A percentile compares a stretch with the other conserved stretches of the same genome.
These are phyloP conservation scores for Apiotrichum domesticum DNA, from an alignment of 1,284 basidiomycete genomes.

Conservation along the genomic window DNA sequence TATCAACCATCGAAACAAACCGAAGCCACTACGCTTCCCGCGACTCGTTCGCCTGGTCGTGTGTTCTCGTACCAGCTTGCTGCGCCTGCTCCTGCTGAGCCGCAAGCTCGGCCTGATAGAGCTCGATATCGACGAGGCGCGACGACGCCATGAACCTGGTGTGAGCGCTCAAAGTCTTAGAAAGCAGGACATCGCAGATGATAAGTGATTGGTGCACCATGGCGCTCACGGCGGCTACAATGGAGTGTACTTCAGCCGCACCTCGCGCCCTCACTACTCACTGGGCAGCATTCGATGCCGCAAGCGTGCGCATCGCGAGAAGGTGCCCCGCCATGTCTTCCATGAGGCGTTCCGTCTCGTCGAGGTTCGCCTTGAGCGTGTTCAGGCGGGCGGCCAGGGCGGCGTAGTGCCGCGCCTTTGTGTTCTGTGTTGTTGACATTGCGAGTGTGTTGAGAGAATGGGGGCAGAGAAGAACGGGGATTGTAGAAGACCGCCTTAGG, in stretches of 20 bases:
- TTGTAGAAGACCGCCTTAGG: background rate
- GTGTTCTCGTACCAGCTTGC: too few species aligned
- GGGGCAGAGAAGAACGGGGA: too few species aligned
- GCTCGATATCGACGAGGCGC: constrained; percentile 40
- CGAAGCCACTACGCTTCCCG: too few species aligned
- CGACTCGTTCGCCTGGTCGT: too few species aligned
- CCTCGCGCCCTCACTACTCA: constrained; percentile 12
- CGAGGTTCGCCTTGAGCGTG: constrained; percentile 34
- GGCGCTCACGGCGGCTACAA: background rate
- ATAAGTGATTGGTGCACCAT: background rate
- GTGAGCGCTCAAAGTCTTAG: background rate
- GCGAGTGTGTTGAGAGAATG: background rate
- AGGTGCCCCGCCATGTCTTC: constrained; percentile 34
- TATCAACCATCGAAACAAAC: too few species aligned
- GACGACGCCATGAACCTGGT: constrained; percentile 47
- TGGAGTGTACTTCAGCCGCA: too few species aligned
- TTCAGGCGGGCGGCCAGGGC: constrained; percentile 37
- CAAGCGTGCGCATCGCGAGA: constrained; percentile 37
- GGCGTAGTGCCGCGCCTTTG: constrained; percentile 43
- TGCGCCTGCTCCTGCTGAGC: too few species aligned
- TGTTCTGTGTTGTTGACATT: constrained; percentile 25
- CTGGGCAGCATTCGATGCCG: constrained; percentile 41
- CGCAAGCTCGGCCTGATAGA: constrained; percentile 5
- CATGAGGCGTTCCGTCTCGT: constrained; percentile 37
- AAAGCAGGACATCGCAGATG: background rate